These are phyloP conservation scores for Solanum tacnaense DNA, from an alignment of 257 asterid species.

Conservation along the genomic window DNA sequence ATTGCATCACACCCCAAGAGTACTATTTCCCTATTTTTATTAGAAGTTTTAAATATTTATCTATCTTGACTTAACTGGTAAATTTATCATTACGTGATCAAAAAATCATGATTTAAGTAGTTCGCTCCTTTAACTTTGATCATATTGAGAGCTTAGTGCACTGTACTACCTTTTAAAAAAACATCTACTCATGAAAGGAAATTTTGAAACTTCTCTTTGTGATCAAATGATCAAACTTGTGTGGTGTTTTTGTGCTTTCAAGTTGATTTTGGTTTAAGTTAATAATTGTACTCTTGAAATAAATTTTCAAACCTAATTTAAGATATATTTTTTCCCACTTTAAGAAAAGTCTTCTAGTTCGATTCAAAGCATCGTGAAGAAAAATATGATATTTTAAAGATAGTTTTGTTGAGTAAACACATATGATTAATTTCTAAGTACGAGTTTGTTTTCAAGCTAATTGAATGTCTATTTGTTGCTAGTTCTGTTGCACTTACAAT, in stretches of 20 bases:
- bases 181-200: not conserved
- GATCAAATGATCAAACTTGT: not conserved
- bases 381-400: not conserved
- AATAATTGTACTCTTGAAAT: too few species aligned
- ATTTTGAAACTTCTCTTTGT: not conserved
- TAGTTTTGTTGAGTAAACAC: not conserved
- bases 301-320: not conserved
- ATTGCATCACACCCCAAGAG: constrained; percentile 52
- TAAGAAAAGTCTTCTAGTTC: not conserved
- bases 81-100: not conserved
- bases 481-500: not conserved
- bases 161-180: too few species aligned
- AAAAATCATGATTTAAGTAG: not conserved
- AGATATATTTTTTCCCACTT: not conserved
- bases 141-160: too few species aligned
- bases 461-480: not conserved
- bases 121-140: too few species aligned
- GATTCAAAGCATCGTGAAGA: not conserved
- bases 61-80: not conserved
- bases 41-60: not conserved
- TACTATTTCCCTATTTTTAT: constrained; percentile 15
- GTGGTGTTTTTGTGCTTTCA: not conserved
- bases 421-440: not conserved
- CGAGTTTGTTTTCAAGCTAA: not conserved
- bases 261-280: not conserved